These are phyloP conservation scores for Immersiporthe knoxdaviesiana DNA, from an alignment of 2,329 filamentous ascomycete species.

Conservation along the genomic window DNA sequence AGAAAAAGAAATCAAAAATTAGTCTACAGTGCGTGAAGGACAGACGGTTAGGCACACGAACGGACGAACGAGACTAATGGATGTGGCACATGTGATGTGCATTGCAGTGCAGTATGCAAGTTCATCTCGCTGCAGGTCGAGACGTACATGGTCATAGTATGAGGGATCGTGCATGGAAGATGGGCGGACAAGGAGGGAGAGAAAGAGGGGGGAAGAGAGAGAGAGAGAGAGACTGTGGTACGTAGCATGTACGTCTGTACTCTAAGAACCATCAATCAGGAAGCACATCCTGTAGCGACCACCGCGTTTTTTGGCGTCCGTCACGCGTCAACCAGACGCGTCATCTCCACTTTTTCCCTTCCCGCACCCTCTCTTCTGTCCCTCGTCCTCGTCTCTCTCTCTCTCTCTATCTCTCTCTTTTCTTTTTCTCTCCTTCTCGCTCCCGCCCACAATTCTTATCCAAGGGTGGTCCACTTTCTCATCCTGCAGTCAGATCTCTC, in stretches of 20 bases:
- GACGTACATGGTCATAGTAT: neutral
- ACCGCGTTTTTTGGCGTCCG: conserved; percentile 32
- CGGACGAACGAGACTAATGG: neutral
- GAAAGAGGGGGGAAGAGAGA: too few species aligned
- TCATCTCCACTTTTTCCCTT: neutral
- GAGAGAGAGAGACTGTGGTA: too few species aligned
- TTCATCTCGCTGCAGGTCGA: too few species aligned
- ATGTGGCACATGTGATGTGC: neutral
- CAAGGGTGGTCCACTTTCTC: neutral
- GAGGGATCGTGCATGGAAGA: neutral
- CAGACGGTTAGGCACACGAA: conserved; percentile 2
- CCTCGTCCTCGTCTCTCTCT: neutral
- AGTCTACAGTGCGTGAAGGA: neutral
- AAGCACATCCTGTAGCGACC: neutral
- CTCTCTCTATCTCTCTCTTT: neutral
- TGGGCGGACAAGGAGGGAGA: neutral
- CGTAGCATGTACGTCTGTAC: too few species aligned
- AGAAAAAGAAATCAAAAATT: too few species aligned
- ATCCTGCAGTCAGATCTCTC: neutral
- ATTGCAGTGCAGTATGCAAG: neutral
- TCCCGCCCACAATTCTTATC: neutral
- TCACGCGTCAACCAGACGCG: conserved; percentile 28
- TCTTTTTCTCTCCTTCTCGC: neutral
- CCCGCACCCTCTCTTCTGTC: neutral
- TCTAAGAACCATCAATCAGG: too few species aligned